A percentile compares a stretch with the other conserved stretches of the same genome.
Conservation (phyloP, 768 basidiomycete species). For the Mycena filopes region DNA sequence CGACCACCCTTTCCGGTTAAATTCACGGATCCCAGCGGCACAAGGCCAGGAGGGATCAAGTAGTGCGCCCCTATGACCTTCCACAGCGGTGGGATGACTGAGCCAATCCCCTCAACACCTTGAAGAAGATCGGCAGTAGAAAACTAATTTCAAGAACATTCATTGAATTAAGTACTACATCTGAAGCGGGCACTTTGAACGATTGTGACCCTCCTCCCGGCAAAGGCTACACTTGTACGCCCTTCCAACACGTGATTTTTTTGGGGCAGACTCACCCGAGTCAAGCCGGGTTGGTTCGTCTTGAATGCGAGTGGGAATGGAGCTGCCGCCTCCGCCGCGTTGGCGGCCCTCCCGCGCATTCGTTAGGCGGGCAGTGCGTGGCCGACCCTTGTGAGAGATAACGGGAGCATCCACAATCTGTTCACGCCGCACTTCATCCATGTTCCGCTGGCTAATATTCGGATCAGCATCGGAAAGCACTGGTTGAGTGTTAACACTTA, state of each 20-base stretch:
- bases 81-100: no score
- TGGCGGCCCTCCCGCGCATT: slow-evolving; percentile 5
- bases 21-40: no score
- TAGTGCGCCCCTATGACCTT: no score
- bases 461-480: no score
- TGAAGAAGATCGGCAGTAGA: no score
- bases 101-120: no score
- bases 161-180: no score
- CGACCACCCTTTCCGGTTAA: no score
- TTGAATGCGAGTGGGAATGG: background rate
- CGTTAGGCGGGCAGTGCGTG: slow-evolving; percentile 4
- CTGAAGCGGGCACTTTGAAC: slow-evolving; percentile 11
- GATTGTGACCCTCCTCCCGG: slow-evolving; percentile 8
- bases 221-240: background rate
- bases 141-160: no score
- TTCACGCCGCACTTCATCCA: background rate
- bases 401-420: slow-evolving; percentile 12
- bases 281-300: background rate
- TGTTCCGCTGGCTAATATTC: background rate
- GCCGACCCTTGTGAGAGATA: slow-evolving; percentile 13
- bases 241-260: background rate
- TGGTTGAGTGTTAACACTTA: background rate
- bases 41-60: no score
- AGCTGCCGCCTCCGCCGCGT: slow-evolving; percentile 8
- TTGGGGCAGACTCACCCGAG: background rate